Evolutionary conservation across 305 asterid genomes (phyloP).

Genomic region (Salvia sclarea): DNA sequence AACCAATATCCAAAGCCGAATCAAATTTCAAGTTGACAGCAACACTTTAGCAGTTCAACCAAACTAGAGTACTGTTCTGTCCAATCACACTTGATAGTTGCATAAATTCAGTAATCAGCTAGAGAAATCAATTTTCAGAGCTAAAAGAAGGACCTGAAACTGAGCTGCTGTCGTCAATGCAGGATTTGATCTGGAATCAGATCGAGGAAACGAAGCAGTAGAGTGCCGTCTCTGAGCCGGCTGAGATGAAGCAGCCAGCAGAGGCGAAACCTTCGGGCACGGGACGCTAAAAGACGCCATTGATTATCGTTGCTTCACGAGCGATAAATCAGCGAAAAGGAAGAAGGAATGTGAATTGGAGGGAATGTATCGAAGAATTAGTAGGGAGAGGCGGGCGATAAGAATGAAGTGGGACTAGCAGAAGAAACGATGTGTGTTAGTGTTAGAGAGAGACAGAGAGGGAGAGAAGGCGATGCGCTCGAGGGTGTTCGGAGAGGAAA

Average conservation of each 20-base stretch:
- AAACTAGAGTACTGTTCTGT: neutral
- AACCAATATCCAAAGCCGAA: neutral
- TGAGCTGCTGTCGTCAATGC: constrained; percentile 12
- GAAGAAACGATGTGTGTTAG: constrained; percentile 1
- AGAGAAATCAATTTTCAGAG: neutral
- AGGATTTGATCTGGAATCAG: constrained; percentile 33
- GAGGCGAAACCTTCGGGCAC: constrained; percentile 43
- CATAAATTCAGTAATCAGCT: neutral
- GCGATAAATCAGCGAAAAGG: neutral
- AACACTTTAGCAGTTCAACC: neutral
- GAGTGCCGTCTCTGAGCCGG: constrained; percentile 22
- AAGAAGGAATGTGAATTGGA: constrained; percentile 9
- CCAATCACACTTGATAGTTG: neutral
- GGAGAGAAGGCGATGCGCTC: constrained; percentile 41
- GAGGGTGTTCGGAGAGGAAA: constrained; percentile 19
- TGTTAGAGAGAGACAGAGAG: neutral
- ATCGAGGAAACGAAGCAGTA: constrained; percentile 43
- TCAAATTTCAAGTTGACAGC: neutral
- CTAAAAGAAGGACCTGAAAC: constrained; percentile 28
- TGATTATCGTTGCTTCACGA: neutral
- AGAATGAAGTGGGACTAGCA: constrained; percentile 24
- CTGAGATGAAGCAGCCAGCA: constrained; percentile 39
- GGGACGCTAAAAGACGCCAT: constrained; percentile 54
- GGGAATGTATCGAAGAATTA: constrained; percentile 20
- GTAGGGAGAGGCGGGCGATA: constrained; percentile 43